phyloP scores from a whole-genome alignment of 108 stramenopile species.

The Fragilaria crotonensis region DNA sequence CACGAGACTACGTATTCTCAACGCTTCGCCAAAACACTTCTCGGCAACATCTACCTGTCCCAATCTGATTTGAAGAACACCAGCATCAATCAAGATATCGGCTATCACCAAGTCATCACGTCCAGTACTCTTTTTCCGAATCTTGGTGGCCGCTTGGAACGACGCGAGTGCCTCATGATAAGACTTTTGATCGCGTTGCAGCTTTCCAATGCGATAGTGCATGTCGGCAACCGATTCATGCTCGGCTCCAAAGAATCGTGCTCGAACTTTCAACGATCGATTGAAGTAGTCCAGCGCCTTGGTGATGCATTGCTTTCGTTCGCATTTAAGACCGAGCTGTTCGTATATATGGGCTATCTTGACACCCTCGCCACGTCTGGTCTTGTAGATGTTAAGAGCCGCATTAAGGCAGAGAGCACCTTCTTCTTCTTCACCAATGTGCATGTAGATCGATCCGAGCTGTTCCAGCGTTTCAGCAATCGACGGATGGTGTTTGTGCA shows the following conservation, averaged over 20 bases:
- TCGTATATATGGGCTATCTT: constrained; percentile 34
- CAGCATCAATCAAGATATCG: constrained; percentile 37
- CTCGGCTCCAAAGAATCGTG: constrained; percentile 8
- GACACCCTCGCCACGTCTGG: constrained; percentile 12
- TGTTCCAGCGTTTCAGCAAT: constrained; percentile 38
- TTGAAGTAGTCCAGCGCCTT: constrained; percentile 23
- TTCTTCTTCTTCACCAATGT: constrained; percentile 17
- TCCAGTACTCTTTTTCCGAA: constrained; percentile 30
- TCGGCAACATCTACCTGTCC: constrained; percentile 25
- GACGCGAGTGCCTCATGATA: constrained; percentile 28
- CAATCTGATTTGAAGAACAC: constrained; percentile 23
- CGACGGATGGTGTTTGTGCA: constrained; percentile 17
- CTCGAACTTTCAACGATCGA: constrained; percentile 31
- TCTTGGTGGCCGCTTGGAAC: constrained; percentile 39
- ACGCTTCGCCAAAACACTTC: constrained; percentile 34
- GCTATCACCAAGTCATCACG: constrained; percentile 36
- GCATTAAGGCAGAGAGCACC: constrained; percentile 21
- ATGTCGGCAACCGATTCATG: constrained; percentile 29
- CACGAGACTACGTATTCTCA: constrained; percentile 20
- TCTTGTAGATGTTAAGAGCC: constrained; percentile 32
- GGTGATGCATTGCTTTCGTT: constrained; percentile 4
- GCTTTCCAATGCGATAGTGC: constrained; percentile 30
- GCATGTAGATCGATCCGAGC: constrained; percentile 29
- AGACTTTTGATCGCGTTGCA: constrained; percentile 21
- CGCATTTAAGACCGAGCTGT: constrained; percentile 26